Base-by-base conservation (phyloP, 78 protist genomes). In the Dictyostelium brefeldianum region DNA sequence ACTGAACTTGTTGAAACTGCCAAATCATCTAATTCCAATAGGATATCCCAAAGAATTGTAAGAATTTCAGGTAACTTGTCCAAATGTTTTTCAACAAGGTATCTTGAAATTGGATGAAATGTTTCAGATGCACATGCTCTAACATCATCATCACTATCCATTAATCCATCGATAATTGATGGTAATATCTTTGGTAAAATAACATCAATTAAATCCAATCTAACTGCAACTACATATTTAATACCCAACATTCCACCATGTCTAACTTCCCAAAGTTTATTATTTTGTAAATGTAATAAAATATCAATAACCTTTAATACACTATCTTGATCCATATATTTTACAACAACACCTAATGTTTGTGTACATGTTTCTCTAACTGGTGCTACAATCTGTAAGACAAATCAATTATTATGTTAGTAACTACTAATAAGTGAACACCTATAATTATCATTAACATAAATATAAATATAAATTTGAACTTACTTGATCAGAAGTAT, bases 311-410 rank as follows among this genome's bases (percentile, higher is more conserved):
- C 91, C 6, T 57, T 46, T 20, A 81, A 46, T 1, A 81, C 87
- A 78, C 83, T 69, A 3, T 43, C 95, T 29, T 62, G 18, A 57
- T 36, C 43, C 81, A 93, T 54, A 62, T 78, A 84, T 31, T 57
- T 56, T 22, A 96, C 75, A 0, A 85, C 69, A 12, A 81, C 83
- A 20, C 97, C 98, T 17, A 97, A 83, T 22, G 95, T 94, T 64
- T 97, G 98, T 12, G 98, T 96, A n/a, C 95, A 81, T 12, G 95
- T 97, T 80, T 98, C 99, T 12, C 98, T 96, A 31, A 98, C 98
- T 12, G 99, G 99, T 15, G 98, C 98, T 3, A 96, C 97, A 12
- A 89, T 97, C 95, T 82, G 22, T n/a, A n/a, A n/a, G n/a, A n/a
- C n/a, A n/a, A n/a, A n/a, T n/a, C n/a, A n/a, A n/a, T n/a, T n/a